A percentile compares a stretch with the other conserved stretches of the same genome.
Evolutionary conservation across 2,329 filamentous ascomycete genomes (phyloP).

Genomic region (Coniochaeta prunicola): DNA sequence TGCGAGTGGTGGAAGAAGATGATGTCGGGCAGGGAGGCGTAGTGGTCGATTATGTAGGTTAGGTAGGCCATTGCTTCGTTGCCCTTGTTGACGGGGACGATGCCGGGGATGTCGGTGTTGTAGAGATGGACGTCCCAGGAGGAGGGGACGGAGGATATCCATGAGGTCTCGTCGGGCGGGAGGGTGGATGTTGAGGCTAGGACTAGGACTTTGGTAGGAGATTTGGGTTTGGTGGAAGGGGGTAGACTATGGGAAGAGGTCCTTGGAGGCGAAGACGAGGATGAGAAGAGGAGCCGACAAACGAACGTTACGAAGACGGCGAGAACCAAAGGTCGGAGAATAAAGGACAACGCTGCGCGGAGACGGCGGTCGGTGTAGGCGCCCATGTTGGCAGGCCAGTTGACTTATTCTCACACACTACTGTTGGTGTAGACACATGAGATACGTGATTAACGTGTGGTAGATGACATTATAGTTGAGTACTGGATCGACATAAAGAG

Average conservation of each 20-base stretch:
- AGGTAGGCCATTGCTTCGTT: conserved; percentile 47
- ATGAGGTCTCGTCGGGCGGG: background rate
- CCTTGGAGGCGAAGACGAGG: background rate
- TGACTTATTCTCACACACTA: background rate
- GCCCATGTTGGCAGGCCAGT: conserved; percentile 4
- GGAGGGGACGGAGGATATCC: conserved; percentile 1
- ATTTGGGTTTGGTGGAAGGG: background rate
- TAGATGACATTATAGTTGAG: background rate
- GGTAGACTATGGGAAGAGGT: background rate
- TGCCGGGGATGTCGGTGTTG: conserved; percentile 13
- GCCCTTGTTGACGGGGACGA: conserved; percentile 33
- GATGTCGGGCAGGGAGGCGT: conserved; percentile 34
- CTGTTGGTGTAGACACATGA: too few species aligned
- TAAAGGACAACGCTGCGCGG: conserved; percentile 8
- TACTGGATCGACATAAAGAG: too few species aligned
- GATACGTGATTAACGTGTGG: too few species aligned
- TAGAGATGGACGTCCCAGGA: conserved; percentile 16
- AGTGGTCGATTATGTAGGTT: conserved; percentile 42
- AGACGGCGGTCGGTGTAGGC: conserved; percentile 8
- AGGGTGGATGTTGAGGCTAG: conserved; percentile 2
- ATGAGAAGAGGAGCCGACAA: conserved; percentile 7
- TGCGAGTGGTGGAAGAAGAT: conserved; percentile 41
- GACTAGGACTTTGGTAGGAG: conserved; percentile 5
- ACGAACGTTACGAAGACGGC: conserved; percentile 7
- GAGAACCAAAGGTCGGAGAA: conserved; percentile 11